These are phyloP conservation scores for Fusarium nanum DNA, from an alignment of 2,329 filamentous ascomycete genomes.

Conservation along the genomic window DNA sequence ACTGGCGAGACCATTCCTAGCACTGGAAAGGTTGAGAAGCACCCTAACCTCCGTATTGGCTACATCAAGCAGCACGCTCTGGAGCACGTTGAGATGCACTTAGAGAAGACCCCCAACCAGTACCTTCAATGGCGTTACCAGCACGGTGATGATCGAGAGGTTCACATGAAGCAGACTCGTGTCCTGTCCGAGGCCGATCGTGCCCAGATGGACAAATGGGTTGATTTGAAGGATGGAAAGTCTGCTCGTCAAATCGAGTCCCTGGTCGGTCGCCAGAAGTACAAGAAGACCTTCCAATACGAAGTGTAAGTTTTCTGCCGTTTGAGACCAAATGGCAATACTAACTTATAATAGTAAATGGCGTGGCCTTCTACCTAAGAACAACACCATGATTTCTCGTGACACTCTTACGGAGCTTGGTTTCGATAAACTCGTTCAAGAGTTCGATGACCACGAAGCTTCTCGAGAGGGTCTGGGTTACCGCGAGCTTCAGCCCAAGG, in stretches of 20 bases:
- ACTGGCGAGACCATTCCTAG: conserved; percentile 92
- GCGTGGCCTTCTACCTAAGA: conserved; percentile 87
- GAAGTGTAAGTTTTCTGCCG: conserved; percentile 75
- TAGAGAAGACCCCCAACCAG: conserved; percentile 99
- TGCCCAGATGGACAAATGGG: conserved; percentile 88
- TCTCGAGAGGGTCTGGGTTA: conserved; percentile 98
- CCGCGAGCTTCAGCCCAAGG: conserved; percentile 89
- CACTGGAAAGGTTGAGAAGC: conserved; percentile 91
- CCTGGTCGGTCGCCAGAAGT: conserved; percentile 96
- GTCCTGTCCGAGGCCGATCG: conserved; percentile 86
- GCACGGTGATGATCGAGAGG: conserved; percentile 96
- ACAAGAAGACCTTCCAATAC: conserved; percentile 99
- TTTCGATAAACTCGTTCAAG: conserved; percentile 93
- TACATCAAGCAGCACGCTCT: conserved; percentile 99
- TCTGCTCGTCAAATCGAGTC: conserved; percentile 82
- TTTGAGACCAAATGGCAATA: not conserved
- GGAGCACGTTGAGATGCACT: conserved; percentile 99
- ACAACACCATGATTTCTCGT: conserved; percentile 91
- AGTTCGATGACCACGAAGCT: conserved; percentile 98
- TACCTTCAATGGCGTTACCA: conserved; percentile 99
- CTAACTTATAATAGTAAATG: conserved; percentile 75
- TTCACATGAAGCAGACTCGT: conserved; percentile 97
- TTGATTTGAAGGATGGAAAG: conserved; percentile 87
- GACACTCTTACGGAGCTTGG: conserved; percentile 89
- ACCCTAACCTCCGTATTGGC: conserved; percentile 97